Evolutionary conservation across 306 rosid species (phyloP).

Genomic region (Rubus parviflorus): DNA sequence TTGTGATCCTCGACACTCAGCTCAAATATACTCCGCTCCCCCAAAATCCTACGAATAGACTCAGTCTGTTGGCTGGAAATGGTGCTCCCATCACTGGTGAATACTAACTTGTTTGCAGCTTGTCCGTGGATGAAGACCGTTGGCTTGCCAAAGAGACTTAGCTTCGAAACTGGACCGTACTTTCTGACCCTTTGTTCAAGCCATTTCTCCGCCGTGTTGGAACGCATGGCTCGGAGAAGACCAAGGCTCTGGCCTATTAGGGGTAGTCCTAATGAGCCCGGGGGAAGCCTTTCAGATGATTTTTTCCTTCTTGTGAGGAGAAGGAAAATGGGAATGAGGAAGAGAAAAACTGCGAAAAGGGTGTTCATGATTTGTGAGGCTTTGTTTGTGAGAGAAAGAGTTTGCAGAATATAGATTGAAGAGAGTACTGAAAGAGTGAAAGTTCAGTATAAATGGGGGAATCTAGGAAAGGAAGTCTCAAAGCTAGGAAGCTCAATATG

Average conservation of each 20-base stretch:
- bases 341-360: constrained; percentile 30
- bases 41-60: constrained; percentile 49
- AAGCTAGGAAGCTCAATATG: background rate
- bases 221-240: constrained; percentile 55
- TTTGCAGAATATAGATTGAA: background rate
- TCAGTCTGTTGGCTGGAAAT: constrained; percentile 45
- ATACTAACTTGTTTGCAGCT: constrained; percentile 68
- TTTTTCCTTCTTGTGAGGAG: constrained; percentile 41
- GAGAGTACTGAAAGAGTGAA: background rate
- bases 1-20: constrained; percentile 58
- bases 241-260: constrained; percentile 63
- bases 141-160: constrained; percentile 71
- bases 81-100: constrained; percentile 21
- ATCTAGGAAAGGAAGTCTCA: background rate
- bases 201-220: constrained; percentile 72
- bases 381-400: background rate
- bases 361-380: constrained; percentile 34
- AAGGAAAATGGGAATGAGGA: constrained; percentile 45
- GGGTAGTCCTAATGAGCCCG: constrained; percentile 77
- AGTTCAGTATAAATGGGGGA: background rate
- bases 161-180: constrained; percentile 73
- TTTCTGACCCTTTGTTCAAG: constrained; percentile 45
- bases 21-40: constrained; percentile 53
- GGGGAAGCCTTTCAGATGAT: constrained; percentile 53
- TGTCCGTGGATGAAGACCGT: constrained; percentile 65